These are phyloP conservation scores for Acrocalymma vagum DNA, from an alignment of 2,329 filamentous ascomycete species.

Conservation along the genomic window DNA sequence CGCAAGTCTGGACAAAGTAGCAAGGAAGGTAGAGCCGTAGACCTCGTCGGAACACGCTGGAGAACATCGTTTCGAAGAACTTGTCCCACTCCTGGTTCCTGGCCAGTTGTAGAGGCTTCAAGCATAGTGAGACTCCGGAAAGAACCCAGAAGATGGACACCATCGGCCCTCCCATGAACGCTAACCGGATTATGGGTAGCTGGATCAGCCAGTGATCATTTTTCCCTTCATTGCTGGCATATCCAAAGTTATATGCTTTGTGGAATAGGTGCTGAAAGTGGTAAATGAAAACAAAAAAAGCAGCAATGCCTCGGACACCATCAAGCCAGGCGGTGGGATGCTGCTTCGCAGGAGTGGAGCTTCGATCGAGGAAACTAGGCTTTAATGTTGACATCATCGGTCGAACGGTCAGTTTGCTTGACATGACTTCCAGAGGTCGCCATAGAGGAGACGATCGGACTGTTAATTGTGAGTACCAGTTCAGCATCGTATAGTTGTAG, in stretches of 20 bases:
- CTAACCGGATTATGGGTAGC: slow-evolving; percentile 64
- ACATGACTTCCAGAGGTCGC: slow-evolving; percentile 4
- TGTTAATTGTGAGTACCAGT: background rate
- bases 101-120: slow-evolving; percentile 52
- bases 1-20: slow-evolving; percentile 59
- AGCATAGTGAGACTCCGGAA: slow-evolving; percentile 56
- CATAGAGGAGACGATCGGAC: background rate
- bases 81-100: slow-evolving; percentile 45
- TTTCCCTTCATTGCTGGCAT: slow-evolving; percentile 55
- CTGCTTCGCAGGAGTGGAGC: slow-evolving; percentile 1
- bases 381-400: slow-evolving; percentile 4
- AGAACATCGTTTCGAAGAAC: slow-evolving; percentile 53
- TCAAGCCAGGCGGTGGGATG: slow-evolving; percentile 58
- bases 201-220: slow-evolving; percentile 54
- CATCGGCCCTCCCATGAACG: slow-evolving; percentile 68
- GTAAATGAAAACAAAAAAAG: slow-evolving; percentile 66
- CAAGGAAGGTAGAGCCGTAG: slow-evolving; percentile 58
- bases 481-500: background rate
- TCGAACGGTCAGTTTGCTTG: slow-evolving; percentile 4
- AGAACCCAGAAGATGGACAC: slow-evolving; percentile 59
- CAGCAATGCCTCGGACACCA: slow-evolving; percentile 69
- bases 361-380: slow-evolving; percentile 8
- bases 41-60: slow-evolving; percentile 56
- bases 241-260: slow-evolving; percentile 57
- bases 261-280: slow-evolving; percentile 67